These are phyloP conservation scores for Hypsizygus marmoreus DNA, from an alignment of 768 basidiomycete genomes.

Conservation along the genomic window DNA sequence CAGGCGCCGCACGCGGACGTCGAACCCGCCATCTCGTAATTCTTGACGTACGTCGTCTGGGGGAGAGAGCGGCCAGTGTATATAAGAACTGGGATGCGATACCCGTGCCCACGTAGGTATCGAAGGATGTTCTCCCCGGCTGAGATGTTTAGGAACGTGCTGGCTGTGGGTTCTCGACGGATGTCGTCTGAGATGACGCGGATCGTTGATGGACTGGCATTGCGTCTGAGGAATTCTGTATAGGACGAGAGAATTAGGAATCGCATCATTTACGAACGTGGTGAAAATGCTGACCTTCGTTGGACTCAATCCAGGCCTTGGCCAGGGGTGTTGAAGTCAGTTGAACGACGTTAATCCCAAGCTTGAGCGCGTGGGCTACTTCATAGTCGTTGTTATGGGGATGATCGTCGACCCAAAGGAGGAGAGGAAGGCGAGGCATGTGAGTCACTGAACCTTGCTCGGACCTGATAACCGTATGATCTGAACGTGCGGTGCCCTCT, in stretches of 20 bases:
- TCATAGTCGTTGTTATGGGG: conserved; percentile 17
- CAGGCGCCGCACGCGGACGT: conserved; percentile 6
- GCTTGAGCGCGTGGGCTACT: conserved; percentile 13
- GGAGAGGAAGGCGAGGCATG: conserved; percentile 16
- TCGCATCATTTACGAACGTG: no score
- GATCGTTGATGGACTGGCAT: conserved; percentile 20
- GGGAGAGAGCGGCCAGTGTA: conserved; percentile 18
- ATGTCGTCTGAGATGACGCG: conserved; percentile 34
- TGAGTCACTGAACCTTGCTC: neutral
- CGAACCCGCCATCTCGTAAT: conserved; percentile 22
- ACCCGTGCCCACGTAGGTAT: conserved; percentile 24
- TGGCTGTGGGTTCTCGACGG: conserved; percentile 18
- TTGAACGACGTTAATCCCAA: conserved; percentile 25
- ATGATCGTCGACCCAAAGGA: conserved; percentile 31
- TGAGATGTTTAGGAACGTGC: conserved; percentile 17
- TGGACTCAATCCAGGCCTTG: conserved; percentile 28
- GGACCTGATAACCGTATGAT: no score
- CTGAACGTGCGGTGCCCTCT: neutral
- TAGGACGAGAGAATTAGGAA: neutral
- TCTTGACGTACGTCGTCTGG: conserved; percentile 23
- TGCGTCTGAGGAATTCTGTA: conserved; percentile 23
- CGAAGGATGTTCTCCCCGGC: conserved; percentile 28
- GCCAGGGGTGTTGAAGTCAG: conserved; percentile 28
- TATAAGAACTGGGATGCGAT: conserved; percentile 23
- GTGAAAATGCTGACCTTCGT: conserved; percentile 22